Percentiles rank a stretch among this genome's conserved stretches.
phyloP scores from a whole-genome alignment of 495 filamentous ascomycete species.

The Xylaria intraflava region DNA sequence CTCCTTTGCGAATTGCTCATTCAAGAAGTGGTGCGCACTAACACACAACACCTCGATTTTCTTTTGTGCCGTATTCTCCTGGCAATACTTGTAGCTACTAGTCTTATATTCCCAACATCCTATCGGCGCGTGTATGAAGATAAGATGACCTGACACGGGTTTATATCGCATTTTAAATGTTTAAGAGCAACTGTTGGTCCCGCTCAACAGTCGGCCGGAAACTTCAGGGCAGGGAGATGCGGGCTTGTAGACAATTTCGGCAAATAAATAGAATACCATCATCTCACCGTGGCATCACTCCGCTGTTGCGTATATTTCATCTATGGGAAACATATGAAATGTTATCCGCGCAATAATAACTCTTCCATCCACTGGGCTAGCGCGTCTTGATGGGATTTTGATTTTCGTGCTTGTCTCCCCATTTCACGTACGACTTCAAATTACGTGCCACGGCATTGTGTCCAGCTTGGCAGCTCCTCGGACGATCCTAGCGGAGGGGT shows the following conservation, averaged over 20 bases:
- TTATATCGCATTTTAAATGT: neutral
- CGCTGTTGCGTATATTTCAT: neutral
- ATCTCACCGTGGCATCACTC: neutral
- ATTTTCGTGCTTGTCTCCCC: too few species aligned
- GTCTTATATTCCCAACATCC: neutral
- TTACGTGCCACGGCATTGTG: too few species aligned
- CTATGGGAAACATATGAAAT: too few species aligned
- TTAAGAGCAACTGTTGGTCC: neutral
- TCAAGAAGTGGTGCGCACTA: neutral
- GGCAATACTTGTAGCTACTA: neutral
- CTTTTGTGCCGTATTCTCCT: neutral
- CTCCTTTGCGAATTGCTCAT: neutral
- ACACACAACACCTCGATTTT: neutral
- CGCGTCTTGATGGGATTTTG: too few species aligned
- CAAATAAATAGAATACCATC: conserved; percentile 4
- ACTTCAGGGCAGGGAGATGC: neutral
- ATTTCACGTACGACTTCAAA: too few species aligned
- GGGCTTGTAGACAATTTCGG: neutral
- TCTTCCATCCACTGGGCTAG: too few species aligned
- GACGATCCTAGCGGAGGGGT: too few species aligned
- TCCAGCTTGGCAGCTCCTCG: too few species aligned
- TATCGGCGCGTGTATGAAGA: neutral
- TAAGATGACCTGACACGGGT: neutral
- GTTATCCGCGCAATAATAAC: too few species aligned
- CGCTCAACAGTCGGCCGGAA: neutral